Evolutionary conservation across 192 early-diverging fungal genomes (phyloP).

Genomic region (Mortierella hygrophila): DNA sequence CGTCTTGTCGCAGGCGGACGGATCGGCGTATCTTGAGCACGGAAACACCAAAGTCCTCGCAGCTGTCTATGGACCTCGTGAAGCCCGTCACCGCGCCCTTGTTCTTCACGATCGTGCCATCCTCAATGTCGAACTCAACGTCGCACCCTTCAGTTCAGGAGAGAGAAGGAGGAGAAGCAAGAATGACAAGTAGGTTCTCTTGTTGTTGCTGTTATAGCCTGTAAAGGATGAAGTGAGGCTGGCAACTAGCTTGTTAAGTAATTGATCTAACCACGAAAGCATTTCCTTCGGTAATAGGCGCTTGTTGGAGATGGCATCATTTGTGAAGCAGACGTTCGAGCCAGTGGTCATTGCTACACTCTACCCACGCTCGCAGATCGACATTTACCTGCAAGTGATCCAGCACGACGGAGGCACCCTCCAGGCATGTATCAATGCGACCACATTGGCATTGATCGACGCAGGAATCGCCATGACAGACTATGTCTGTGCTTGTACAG

Average conservation of each 20-base stretch:
- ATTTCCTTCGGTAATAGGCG: conserved; percentile 64
- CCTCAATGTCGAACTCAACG: conserved; percentile 91
- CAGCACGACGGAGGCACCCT: conserved; percentile 92
- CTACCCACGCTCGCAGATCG: conserved; percentile 92
- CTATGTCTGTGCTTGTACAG: conserved; percentile 89
- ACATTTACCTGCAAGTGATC: conserved; percentile 91
- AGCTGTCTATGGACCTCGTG: conserved; percentile 93
- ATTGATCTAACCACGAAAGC: neutral
- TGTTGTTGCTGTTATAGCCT: neutral
- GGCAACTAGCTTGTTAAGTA: neutral
- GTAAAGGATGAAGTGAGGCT: no score
- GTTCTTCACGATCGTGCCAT: conserved; percentile 78
- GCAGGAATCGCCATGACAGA: conserved; percentile 87
- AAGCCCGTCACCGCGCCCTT: conserved; percentile 73
- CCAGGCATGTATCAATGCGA: conserved; percentile 86
- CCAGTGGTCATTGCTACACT: conserved; percentile 79
- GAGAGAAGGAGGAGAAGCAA: conserved; percentile 88
- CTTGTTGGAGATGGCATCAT: conserved; percentile 85
- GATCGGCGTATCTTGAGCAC: conserved; percentile 94
- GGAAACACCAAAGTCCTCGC: conserved; percentile 96
- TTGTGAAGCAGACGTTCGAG: conserved; percentile 94
- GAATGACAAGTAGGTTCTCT: conserved; percentile 79
- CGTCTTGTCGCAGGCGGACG: conserved; percentile 88
- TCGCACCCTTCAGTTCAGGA: conserved; percentile 92
- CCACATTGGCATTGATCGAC: conserved; percentile 86